These are phyloP conservation scores for Debaryomyces prosopidis DNA, from an alignment of 805 yeast species.

Conservation along the genomic window DNA sequence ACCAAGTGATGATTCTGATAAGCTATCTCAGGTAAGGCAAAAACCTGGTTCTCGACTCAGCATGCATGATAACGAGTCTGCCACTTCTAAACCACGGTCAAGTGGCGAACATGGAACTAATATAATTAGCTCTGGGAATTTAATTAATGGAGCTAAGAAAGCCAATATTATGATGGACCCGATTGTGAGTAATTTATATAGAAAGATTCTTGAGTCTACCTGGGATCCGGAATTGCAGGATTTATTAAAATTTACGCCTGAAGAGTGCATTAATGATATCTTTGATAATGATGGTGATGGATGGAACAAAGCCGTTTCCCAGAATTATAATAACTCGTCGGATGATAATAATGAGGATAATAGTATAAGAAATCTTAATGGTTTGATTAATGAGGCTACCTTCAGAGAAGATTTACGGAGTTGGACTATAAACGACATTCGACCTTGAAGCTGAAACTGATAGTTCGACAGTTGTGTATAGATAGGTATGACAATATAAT, in stretches of 20 bases:
- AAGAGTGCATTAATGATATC: constrained; percentile 73
- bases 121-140: background rate
- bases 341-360: constrained; percentile 18
- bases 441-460: no score
- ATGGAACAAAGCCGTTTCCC: constrained; percentile 5
- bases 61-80: background rate
- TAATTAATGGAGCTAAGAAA: background rate
- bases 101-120: background rate
- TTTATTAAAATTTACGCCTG: constrained; percentile 58
- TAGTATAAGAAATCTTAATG: constrained; percentile 28
- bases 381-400: constrained; percentile 37
- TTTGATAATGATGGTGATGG: constrained; percentile 66
- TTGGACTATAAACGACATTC: constrained; percentile 23
- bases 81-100: background rate
- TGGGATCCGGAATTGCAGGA: constrained; percentile 58
- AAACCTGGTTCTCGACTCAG: background rate
- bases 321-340: constrained; percentile 1
- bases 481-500: background rate
- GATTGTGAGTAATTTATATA: constrained; percentile 48
- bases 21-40: constrained; percentile 1
- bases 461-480: background rate
- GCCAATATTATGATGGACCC: constrained; percentile 44
- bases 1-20: constrained; percentile 6
- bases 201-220: constrained; percentile 54
- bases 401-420: constrained; percentile 39